Percentiles rank a stretch among this genome's conserved stretches.
Evolutionary conservation across 176 grass and related monocot genomes (phyloP).

Genomic region (Themeda triandra): DNA sequence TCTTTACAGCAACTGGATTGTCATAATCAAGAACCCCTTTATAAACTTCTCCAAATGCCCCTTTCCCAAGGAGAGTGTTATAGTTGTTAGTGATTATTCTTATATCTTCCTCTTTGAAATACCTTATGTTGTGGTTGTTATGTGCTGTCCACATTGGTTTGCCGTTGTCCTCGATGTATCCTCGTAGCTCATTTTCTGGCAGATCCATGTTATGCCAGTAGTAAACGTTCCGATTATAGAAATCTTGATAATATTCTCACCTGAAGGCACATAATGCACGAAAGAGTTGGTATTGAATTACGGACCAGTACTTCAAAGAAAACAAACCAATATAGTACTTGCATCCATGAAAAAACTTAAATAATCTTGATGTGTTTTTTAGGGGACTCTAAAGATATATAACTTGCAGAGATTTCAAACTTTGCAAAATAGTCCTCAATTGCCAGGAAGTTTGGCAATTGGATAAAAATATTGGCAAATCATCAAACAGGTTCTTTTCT

Average conservation of each 20-base stretch:
- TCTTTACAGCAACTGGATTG: constrained; percentile 9
- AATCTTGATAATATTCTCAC: background rate
- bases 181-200: background rate
- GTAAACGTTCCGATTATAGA: background rate
- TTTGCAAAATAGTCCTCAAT: too few species aligned
- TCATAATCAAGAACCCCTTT: background rate
- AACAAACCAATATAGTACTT: background rate
- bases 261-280: background rate
- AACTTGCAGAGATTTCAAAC: background rate
- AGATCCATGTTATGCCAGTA: background rate
- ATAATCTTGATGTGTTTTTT: too few species aligned
- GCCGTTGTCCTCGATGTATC: background rate
- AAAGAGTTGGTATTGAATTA: background rate
- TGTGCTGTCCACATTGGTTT: background rate
- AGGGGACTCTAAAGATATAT: too few species aligned
- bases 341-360: too few species aligned
- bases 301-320: background rate
- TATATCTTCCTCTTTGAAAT: constrained; percentile 10
- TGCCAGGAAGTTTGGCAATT: too few species aligned
- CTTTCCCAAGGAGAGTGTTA: background rate
- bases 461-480: too few species aligned
- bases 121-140: background rate
- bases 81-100: constrained; percentile 13
- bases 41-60: background rate
- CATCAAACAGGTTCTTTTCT: too few species aligned